Conservation (phyloP, 306 rosid genomes). For the Trifolium dubium region DNA sequence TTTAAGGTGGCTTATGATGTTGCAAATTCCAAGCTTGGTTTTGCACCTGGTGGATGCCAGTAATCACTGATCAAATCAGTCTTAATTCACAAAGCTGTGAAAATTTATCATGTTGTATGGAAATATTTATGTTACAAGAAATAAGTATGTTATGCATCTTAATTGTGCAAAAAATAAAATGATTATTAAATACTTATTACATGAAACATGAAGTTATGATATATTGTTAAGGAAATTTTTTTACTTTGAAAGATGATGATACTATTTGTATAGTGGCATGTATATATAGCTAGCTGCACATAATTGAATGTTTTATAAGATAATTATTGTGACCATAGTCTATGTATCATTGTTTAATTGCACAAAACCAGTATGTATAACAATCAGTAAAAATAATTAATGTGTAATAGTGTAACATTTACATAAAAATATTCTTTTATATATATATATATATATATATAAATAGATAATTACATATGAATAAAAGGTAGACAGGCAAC, state of each 20-base stretch:
- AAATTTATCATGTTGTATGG: constrained; percentile 11
- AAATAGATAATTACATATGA: too few relatives aligned
- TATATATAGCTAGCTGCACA: constrained; percentile 27
- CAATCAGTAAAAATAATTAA: too few relatives aligned
- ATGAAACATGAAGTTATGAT: constrained; percentile 27
- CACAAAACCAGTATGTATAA: too few relatives aligned
- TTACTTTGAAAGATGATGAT: background rate
- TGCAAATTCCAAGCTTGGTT: constrained; percentile 62
- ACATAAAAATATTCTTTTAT: too few relatives aligned
- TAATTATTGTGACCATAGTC: background rate
- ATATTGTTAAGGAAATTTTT: background rate
- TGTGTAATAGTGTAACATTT: too few relatives aligned
- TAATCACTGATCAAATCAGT: constrained; percentile 34
- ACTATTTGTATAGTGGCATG: background rate
- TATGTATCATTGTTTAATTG: constrained; percentile 10
- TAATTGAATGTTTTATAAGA: constrained; percentile 7
- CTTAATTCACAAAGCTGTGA: constrained; percentile 9
- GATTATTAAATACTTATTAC: constrained; percentile 16
- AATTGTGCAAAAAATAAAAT: constrained; percentile 36
- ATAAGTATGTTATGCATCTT: constrained; percentile 28
- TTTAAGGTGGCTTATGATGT: constrained; percentile 56
- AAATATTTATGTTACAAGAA: constrained; percentile 33
- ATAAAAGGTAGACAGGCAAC: too few relatives aligned
- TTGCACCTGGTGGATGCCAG: constrained; percentile 63
- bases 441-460: too few relatives aligned